These are phyloP conservation scores for Tarenaya hassleriana DNA, from an alignment of 345 rosid species.

Conservation along the genomic window DNA sequence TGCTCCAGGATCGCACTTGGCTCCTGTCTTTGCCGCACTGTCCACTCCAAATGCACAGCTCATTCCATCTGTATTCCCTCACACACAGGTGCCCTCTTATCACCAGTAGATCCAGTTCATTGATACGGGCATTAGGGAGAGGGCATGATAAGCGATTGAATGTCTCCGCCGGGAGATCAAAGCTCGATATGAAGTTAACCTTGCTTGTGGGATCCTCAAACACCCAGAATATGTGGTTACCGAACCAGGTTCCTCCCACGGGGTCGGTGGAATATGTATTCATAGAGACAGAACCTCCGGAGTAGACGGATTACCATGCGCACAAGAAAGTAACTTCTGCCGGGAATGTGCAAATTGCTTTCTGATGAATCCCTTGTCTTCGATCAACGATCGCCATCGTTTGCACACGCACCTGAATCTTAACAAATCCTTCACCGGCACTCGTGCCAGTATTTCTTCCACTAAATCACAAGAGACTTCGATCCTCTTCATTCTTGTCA, in stretches of 20 bases:
- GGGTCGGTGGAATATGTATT: background rate
- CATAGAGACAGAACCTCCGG: background rate
- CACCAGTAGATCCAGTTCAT: too few relatives aligned
- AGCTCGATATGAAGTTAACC: background rate
- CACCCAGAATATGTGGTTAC: background rate
- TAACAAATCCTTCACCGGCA: background rate
- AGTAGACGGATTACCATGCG: too few relatives aligned
- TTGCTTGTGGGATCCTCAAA: background rate
- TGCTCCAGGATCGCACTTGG: too few relatives aligned
- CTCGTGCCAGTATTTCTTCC: background rate
- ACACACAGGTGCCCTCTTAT: too few relatives aligned
- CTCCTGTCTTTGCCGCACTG: too few relatives aligned
- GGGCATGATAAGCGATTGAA: conserved; percentile 4
- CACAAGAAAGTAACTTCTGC: background rate
- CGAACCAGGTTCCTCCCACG: background rate
- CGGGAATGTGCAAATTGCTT: background rate
- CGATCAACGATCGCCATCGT: background rate
- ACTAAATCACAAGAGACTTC: background rate
- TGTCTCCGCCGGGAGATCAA: background rate
- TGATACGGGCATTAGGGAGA: too few relatives aligned
- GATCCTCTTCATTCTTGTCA: too few relatives aligned
- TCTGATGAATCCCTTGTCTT: conserved; percentile 1
- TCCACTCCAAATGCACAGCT: too few relatives aligned
- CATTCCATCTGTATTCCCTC: too few relatives aligned
- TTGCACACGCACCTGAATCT: background rate